Conservation (phyloP, 2,329 filamentous ascomycete species). For the Penicillium sp. region DNA sequence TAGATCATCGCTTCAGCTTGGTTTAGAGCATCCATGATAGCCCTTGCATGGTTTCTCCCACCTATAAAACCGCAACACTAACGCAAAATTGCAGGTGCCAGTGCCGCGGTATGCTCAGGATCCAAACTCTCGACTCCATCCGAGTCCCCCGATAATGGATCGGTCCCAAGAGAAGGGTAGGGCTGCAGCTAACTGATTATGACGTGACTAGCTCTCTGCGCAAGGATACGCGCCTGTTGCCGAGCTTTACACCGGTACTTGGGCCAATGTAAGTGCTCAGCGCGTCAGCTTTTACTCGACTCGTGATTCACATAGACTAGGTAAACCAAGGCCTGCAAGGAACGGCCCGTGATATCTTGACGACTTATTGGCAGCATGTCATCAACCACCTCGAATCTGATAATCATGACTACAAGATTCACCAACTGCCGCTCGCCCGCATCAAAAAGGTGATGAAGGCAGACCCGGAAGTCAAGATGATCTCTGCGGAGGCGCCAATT, state of each 20-base stretch:
- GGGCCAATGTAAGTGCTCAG: slow-evolving; percentile 74
- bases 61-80: no score
- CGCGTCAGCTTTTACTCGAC: not conserved
- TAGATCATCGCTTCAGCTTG: no score
- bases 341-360: slow-evolving; percentile 93
- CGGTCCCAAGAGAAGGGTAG: not conserved
- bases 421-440: slow-evolving; percentile 91
- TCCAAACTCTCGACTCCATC: not conserved
- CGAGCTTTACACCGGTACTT: slow-evolving; percentile 88
- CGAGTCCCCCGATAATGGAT: slow-evolving; percentile 1
- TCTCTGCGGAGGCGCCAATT: slow-evolving; percentile 95
- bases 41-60: no score
- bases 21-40: no score
- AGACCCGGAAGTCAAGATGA: slow-evolving; percentile 99
- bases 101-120: slow-evolving; percentile 59
- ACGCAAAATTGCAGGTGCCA: slow-evolving; percentile 64
- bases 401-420: slow-evolving; percentile 96
- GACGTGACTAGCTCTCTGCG: slow-evolving; percentile 65
- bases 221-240: slow-evolving; percentile 84
- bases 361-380: slow-evolving; percentile 98
- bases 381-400: slow-evolving; percentile 94
- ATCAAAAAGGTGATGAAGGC: slow-evolving; percentile 99
- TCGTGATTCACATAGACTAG: slow-evolving; percentile 47
- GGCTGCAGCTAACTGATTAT: slow-evolving; percentile 24
- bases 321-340: slow-evolving; percentile 93